Percentiles rank a stretch among this genome's conserved stretches.
phyloP scores from a whole-genome alignment of 2,329 filamentous ascomycete genomes.

The Apiospora kogelbergensis region DNA sequence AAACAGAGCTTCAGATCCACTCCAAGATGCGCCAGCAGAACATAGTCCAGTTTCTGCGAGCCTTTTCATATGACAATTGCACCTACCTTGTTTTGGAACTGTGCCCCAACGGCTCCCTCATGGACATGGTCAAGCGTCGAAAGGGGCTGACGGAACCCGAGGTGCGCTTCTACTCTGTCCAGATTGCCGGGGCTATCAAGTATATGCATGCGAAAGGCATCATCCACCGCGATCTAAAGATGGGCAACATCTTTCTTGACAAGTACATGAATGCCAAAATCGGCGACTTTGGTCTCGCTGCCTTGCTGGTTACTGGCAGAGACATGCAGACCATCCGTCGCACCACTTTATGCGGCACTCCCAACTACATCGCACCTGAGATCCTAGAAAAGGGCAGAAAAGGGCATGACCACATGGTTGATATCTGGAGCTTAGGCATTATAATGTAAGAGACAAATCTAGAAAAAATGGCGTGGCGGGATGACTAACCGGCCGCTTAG shows the following conservation, averaged over 20 bases:
- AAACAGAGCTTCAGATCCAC: conserved; percentile 92
- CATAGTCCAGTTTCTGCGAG: conserved; percentile 92
- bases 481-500: conserved; percentile 41
- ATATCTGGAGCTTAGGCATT: conserved; percentile 97
- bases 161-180: conserved; percentile 88
- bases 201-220: conserved; percentile 96
- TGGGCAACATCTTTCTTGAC: conserved; percentile 96
- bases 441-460: conserved; percentile 68
- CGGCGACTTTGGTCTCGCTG: conserved; percentile 93
- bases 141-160: conserved; percentile 91
- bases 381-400: conserved; percentile 92
- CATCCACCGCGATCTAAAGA: conserved; percentile 95
- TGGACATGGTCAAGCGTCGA: conserved; percentile 95
- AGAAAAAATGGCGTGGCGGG: not conserved
- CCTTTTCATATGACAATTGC: conserved; percentile 84
- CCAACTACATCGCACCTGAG: conserved; percentile 97
- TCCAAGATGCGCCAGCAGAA: conserved; percentile 96
- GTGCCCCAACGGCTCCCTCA: conserved; percentile 92
- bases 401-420: conserved; percentile 96
- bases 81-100: conserved; percentile 95
- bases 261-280: conserved; percentile 96
- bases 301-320: conserved; percentile 84
- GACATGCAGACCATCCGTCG: conserved; percentile 83
- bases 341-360: conserved; percentile 93
- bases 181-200: conserved; percentile 95